A percentile compares a stretch with the other conserved stretches of the same genome.
phyloP scores from a whole-genome alignment of 192 early-diverging fungal genomes.

The Coemansia sp. region DNA sequence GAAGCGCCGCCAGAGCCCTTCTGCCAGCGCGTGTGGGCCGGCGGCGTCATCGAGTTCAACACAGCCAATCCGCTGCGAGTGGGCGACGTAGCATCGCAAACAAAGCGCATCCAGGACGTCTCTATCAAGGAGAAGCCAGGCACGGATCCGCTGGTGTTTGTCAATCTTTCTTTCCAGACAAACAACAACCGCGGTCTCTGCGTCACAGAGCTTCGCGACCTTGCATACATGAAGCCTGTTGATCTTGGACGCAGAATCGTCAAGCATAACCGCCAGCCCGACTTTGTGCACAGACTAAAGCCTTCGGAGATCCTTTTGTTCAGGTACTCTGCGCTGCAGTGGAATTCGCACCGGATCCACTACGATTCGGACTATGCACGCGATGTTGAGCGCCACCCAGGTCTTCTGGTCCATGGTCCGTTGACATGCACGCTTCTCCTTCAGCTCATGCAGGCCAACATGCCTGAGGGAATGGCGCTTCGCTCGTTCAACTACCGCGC shows the following conservation, averaged over 20 bases:
- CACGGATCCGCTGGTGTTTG: conserved; percentile 66
- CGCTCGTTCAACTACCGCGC: conserved; percentile 71
- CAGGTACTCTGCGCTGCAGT: conserved; percentile 86
- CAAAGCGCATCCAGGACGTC: conserved; percentile 58
- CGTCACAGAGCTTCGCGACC: conserved; percentile 65
- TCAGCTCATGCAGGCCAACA: conserved; percentile 60
- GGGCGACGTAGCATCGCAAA: conserved; percentile 65
- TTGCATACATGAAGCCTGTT: conserved; percentile 65
- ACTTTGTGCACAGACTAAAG: conserved; percentile 59
- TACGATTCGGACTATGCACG: conserved; percentile 76
- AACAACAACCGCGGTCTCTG: conserved; percentile 62
- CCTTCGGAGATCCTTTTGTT: conserved; percentile 78
- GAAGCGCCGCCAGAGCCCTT: conserved; percentile 79
- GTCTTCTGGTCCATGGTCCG: conserved; percentile 79
- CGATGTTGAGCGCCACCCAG: conserved; percentile 67
- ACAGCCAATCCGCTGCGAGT: conserved; percentile 62
- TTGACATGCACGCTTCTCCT: conserved; percentile 76
- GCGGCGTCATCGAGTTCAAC: conserved; percentile 68
- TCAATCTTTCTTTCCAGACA: conserved; percentile 67
- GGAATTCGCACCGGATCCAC: conserved; percentile 89
- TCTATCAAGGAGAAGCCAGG: conserved; percentile 57
- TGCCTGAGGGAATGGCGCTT: conserved; percentile 47
- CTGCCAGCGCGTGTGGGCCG: conserved; percentile 85
- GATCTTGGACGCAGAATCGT: conserved; percentile 30
- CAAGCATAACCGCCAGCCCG: conserved; percentile 58